Evolutionary conservation across 1,139 yeast species (phyloP).

Genomic region (Protomyces gravidus): DNA sequence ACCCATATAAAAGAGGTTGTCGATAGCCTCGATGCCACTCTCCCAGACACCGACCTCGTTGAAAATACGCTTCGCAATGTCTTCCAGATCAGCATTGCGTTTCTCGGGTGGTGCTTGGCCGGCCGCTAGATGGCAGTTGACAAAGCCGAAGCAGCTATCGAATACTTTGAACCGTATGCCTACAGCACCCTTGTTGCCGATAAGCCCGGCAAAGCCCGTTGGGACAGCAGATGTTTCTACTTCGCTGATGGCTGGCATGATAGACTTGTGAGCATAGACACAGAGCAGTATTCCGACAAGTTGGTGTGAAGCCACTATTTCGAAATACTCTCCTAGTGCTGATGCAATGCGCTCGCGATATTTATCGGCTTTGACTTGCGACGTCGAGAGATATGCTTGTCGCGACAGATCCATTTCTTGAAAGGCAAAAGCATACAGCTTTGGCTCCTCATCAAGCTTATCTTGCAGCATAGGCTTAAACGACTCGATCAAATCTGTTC

Average conservation of each 20-base stretch:
- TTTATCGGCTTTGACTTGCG: slow-evolving; percentile 10
- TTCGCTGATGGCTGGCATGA: slow-evolving; percentile 24
- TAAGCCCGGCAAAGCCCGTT: slow-evolving; percentile 28
- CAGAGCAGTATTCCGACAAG: slow-evolving; percentile 29
- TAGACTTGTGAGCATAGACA: slow-evolving; percentile 28
- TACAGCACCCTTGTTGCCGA: slow-evolving; percentile 32
- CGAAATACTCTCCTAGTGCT: slow-evolving; percentile 29
- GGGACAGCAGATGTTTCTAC: slow-evolving; percentile 25
- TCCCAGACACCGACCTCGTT: slow-evolving; percentile 22
- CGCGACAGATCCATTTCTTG: slow-evolving; percentile 30
- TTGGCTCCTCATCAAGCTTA: not conserved
- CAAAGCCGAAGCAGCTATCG: slow-evolving; percentile 27
- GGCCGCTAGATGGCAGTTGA: slow-evolving; percentile 30
- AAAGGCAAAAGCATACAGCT: slow-evolving; percentile 15
- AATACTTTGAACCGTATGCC: slow-evolving; percentile 25
- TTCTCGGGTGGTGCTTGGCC: slow-evolving; percentile 16
- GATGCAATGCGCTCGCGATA: slow-evolving; percentile 15
- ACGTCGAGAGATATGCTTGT: slow-evolving; percentile 29
- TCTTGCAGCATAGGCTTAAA: slow-evolving; percentile 1
- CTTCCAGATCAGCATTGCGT: slow-evolving; percentile 27
- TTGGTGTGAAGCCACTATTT: slow-evolving; percentile 27
- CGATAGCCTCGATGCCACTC: slow-evolving; percentile 17
- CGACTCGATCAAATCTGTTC: slow-evolving; percentile 17
- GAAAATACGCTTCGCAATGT: slow-evolving; percentile 24
- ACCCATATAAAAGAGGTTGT: slow-evolving; percentile 38